Evolutionary conservation across 2,329 filamentous ascomycete species (phyloP).

Genomic region (Penicillium concentricum): DNA sequence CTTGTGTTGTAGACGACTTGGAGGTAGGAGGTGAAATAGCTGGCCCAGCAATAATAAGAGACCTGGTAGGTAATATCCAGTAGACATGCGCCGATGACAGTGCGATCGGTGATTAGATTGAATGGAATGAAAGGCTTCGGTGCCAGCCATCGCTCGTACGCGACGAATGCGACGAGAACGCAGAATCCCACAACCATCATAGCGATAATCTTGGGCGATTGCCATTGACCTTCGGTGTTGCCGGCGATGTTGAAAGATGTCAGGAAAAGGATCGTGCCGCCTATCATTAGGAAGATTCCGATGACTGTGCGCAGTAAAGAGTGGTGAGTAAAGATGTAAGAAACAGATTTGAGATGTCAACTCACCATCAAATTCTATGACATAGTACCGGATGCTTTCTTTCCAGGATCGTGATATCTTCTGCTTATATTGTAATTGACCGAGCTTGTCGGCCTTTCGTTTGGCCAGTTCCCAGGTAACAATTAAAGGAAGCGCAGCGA

Average conservation of each 20-base stretch:
- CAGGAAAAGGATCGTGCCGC: conserved; percentile 59
- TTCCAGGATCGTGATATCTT: conserved; percentile 45
- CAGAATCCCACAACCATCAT: conserved; percentile 55
- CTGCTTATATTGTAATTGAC: conserved; percentile 45
- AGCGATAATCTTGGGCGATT: conserved; percentile 47
- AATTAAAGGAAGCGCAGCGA: conserved; percentile 57
- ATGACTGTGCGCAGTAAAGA: conserved; percentile 34
- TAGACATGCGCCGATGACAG: conserved; percentile 30
- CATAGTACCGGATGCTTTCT: conserved; percentile 52
- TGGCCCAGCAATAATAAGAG: conserved; percentile 31
- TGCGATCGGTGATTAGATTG: conserved; percentile 26
- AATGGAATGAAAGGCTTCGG: conserved; percentile 49
- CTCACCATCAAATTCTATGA: conserved; percentile 60
- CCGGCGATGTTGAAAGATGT: conserved; percentile 45
- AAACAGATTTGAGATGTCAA: neutral
- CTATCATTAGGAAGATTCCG: conserved; percentile 60
- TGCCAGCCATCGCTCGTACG: conserved; percentile 56
- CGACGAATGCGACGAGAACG: conserved; percentile 52
- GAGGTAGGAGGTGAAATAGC: conserved; percentile 28
- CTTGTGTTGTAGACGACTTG: conserved; percentile 30
- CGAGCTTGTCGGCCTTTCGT: conserved; percentile 55
- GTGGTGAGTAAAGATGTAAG: neutral
- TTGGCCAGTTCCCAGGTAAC: conserved; percentile 55
- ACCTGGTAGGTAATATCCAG: conserved; percentile 31
- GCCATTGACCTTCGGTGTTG: conserved; percentile 41